Conservation (phyloP, 495 filamentous ascomycete species). For the Xylaria scruposa region DNA sequence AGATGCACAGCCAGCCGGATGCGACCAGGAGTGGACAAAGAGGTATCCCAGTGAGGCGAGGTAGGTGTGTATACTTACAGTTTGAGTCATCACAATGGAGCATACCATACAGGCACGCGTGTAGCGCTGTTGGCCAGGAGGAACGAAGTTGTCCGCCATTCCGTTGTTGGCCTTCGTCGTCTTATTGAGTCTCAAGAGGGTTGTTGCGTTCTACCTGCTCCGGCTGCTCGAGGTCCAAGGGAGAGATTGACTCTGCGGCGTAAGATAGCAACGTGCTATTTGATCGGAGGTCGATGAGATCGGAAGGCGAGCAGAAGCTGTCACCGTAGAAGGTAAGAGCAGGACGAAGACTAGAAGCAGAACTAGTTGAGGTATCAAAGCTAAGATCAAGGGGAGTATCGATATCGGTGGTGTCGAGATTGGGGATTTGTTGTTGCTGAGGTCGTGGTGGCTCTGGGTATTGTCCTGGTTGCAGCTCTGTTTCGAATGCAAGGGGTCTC, state of each 20-base stretch:
- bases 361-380: not conserved
- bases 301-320: not conserved
- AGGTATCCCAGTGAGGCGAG: conserved; percentile 12
- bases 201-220: not conserved
- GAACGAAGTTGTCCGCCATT: conserved; percentile 63
- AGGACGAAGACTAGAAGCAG: not conserved
- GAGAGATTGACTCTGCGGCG: not conserved
- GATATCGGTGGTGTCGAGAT: not conserved
- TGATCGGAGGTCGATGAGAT: conserved; percentile 2
- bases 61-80: conserved; percentile 56
- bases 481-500: not conserved
- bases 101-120: conserved; percentile 99
- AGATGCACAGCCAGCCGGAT: not conserved
- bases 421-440: not conserved
- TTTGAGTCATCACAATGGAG: conserved; percentile 82
- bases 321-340: not conserved
- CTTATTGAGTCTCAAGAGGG: not conserved
- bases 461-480: too few relatives aligned
- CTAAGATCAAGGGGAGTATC: not conserved
- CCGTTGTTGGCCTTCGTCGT: not conserved
- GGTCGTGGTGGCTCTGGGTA: not conserved
- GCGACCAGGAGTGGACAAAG: not conserved
- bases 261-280: not conserved
- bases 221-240: not conserved
- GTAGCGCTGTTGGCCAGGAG: conserved; percentile 74